A percentile compares a stretch with the other conserved stretches of the same genome.
Conservation (phyloP, 108 stramenopile genomes). For the Cyclostephanos invisitatus region DNA sequence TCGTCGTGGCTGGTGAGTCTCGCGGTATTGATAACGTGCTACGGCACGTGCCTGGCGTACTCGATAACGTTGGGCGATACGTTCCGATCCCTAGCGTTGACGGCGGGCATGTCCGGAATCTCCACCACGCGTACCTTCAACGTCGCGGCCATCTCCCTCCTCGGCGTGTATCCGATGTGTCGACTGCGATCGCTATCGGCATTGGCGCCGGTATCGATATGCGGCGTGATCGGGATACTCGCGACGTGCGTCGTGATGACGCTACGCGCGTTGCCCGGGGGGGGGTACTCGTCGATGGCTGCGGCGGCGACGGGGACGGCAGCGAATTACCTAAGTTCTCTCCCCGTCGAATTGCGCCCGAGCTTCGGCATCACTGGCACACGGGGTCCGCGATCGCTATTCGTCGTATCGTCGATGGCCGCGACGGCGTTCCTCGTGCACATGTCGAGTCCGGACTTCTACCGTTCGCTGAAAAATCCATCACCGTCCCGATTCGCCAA, state of each 20-base stretch:
- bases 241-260: constrained; percentile 71
- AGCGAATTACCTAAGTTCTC: constrained; percentile 41
- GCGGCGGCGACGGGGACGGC: constrained; percentile 8
- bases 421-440: constrained; percentile 88
- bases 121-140: constrained; percentile 50
- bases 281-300: constrained; percentile 45
- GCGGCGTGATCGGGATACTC: constrained; percentile 68
- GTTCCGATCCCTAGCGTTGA: constrained; percentile 50
- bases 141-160: constrained; percentile 57
- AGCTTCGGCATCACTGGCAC: constrained; percentile 58
- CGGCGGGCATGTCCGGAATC: constrained; percentile 39
- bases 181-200: constrained; percentile 64
- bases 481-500: constrained; percentile 49
- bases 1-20: constrained; percentile 76
- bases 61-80: constrained; percentile 86
- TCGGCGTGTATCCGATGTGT: constrained; percentile 69
- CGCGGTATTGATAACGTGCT: constrained; percentile 70
- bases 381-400: constrained; percentile 51
- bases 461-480: constrained; percentile 62
- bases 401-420: constrained; percentile 86
- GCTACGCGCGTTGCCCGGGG: constrained; percentile 55
- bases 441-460: constrained; percentile 91
- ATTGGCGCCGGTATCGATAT: constrained; percentile 69
- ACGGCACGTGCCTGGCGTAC: constrained; percentile 80
- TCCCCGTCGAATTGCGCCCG: constrained; percentile 40